These are phyloP conservation scores for Tothia fuscella DNA, from an alignment of 2,329 filamentous ascomycete genomes.

Conservation along the genomic window DNA sequence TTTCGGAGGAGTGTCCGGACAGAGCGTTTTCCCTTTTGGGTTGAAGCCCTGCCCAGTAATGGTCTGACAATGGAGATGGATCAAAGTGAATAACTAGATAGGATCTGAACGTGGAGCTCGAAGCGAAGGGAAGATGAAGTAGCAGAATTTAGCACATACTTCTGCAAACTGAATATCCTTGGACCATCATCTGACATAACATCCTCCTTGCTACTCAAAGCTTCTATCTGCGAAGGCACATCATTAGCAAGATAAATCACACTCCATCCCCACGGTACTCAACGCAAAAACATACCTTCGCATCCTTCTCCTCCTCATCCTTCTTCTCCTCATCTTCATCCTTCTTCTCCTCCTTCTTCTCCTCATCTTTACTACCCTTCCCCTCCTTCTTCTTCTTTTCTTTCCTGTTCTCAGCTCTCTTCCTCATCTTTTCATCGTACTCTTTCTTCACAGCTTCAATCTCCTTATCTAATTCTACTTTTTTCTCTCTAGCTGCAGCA, in stretches of 20 bases:
- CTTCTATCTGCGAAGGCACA: conserved; percentile 27
- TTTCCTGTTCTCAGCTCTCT: conserved; percentile 40
- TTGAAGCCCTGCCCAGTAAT: too few species aligned
- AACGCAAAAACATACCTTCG: conserved; percentile 36
- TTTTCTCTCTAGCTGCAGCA: conserved; percentile 37
- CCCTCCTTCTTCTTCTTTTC: conserved; percentile 28
- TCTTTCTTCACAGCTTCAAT: conserved; percentile 38
- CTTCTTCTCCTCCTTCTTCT: conserved; percentile 52
- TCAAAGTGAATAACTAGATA: background rate
- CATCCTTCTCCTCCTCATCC: conserved; percentile 51
- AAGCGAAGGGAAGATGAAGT: background rate
- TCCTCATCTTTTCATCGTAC: conserved; percentile 42
- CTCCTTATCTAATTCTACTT: conserved; percentile 36
- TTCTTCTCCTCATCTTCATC: conserved; percentile 55
- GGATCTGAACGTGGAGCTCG: background rate
- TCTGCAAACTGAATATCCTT: conserved; percentile 73
- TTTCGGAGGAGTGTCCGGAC: too few species aligned
- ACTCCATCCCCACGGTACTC: conserved; percentile 2
- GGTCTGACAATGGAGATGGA: too few species aligned
- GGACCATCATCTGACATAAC: conserved; percentile 49
- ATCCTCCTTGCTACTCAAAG: conserved; percentile 35
- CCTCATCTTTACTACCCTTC: conserved; percentile 39
- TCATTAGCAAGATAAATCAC: background rate
- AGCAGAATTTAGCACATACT: conserved; percentile 36
- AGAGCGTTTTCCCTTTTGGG: too few species aligned